Base-by-base conservation (phyloP, 2,329 filamentous ascomycete genomes). In the Gyromitra esculenta region DNA sequence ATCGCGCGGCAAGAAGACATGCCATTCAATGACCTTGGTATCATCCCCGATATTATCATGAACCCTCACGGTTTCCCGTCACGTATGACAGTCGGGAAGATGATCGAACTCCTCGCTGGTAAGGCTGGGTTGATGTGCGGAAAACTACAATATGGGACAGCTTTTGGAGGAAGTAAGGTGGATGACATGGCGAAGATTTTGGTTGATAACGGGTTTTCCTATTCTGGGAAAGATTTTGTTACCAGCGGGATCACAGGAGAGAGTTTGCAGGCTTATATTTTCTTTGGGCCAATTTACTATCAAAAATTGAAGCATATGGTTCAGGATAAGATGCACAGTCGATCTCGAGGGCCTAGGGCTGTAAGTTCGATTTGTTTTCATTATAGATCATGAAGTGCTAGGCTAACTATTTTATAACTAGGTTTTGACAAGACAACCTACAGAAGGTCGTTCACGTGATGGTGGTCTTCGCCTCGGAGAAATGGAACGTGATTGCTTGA, bases 221-320 rank as follows among this genome's bases (percentile, higher is more conserved):
- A 97, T 88, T 93, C 95, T 73, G 96, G 96, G 80, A 99, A 99
- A 83, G 96, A 99, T 83, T 97, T 94, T 84, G 91, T 99, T 78
- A 98, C 96, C 0, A 75, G 72, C 43, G 72, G 96, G 45, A 95
- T 97, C 82, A 98, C 96, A 0, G 96, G 96, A 81, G 96, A 99
- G 84, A 90, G 92, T 0, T 87, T 98, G 5, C 94, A 97, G 79
- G 94, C 94, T 11, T 98, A 98, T 85, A 94, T 99, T 82, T 99
- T 98, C 87, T 97, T 97, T 83, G 96, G 96, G 0, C 96, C 96
- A 9, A 99, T 99, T 84, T 99, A 97, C 86, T 99, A 99, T 86
- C 96, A 99, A 86, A 97, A 97, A 80, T 89, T 99, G 79, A 99
- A 99, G 88, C 96, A 99, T 87, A 99, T 99, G 96, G 96, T 99